phyloP scores from a whole-genome alignment of 805 yeast species.

The Candida pini region DNA sequence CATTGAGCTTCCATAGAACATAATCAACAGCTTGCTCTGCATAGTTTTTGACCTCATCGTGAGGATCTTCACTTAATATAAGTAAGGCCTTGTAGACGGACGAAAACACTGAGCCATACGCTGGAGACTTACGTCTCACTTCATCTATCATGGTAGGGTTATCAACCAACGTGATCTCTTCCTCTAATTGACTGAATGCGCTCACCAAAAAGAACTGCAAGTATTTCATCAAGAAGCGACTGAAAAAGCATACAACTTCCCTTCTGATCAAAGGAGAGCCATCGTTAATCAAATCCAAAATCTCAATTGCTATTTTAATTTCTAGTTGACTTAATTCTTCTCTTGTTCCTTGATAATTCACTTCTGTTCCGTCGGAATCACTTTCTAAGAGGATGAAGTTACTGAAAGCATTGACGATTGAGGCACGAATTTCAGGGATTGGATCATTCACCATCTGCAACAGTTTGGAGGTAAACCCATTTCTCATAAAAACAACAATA shows the following conservation, averaged over 20 bases:
- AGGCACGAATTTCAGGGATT: slow-evolving; percentile 90
- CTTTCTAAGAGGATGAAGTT: slow-evolving; percentile 50
- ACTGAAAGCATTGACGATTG: slow-evolving; percentile 69
- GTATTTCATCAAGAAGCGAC: slow-evolving; percentile 66
- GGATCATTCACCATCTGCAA: slow-evolving; percentile 70
- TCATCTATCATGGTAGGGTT: slow-evolving; percentile 58
- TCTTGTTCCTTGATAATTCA: slow-evolving; percentile 13
- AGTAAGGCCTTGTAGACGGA: slow-evolving; percentile 85
- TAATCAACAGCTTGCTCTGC: slow-evolving; percentile 75
- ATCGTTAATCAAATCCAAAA: slow-evolving; percentile 68
- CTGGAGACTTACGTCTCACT: slow-evolving; percentile 62
- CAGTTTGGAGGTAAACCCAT: slow-evolving; percentile 54
- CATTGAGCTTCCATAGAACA: slow-evolving; percentile 56
- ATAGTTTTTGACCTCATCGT: slow-evolving; percentile 64
- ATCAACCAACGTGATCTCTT: slow-evolving; percentile 64
- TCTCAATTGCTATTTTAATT: slow-evolving; percentile 59
- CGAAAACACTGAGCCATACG: slow-evolving; percentile 80
- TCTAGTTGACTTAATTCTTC: slow-evolving; percentile 61
- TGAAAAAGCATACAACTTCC: slow-evolving; percentile 73
- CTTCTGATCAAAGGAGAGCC: slow-evolving; percentile 87
- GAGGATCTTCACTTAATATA: slow-evolving; percentile 83
- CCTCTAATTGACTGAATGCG: slow-evolving; percentile 79
- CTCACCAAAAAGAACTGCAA: slow-evolving; percentile 74
- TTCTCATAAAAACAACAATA: slow-evolving; percentile 61
- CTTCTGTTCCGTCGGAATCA: slow-evolving; percentile 30